These are phyloP conservation scores for Backusella luteola DNA, from an alignment of 192 early-diverging fungal species.

Conservation along the genomic window DNA sequence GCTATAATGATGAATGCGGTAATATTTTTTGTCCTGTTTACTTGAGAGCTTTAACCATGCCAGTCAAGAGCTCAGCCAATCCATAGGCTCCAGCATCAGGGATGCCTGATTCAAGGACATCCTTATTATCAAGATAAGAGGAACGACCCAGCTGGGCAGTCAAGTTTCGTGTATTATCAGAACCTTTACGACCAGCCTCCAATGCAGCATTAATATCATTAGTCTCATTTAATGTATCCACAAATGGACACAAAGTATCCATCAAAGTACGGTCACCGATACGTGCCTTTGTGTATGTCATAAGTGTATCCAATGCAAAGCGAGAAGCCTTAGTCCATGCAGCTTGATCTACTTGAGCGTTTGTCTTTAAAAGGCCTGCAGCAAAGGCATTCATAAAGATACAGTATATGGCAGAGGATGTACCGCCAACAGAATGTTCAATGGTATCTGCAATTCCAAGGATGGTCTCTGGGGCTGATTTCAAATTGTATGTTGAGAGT, in stretches of 20 bases:
- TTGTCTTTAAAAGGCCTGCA: conserved; percentile 38
- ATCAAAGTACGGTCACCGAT: conserved; percentile 73
- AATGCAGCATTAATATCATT: conserved; percentile 47
- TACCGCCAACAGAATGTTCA: conserved; percentile 78
- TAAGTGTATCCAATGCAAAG: conserved; percentile 57
- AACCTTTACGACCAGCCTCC: conserved; percentile 51
- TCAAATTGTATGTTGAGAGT: conserved; percentile 14
- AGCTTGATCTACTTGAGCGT: conserved; percentile 13
- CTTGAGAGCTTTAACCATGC: conserved; percentile 28
- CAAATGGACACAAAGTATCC: conserved; percentile 69
- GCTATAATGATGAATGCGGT: not conserved
- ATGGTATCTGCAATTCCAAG: conserved; percentile 60
- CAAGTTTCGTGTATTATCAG: conserved; percentile 52
- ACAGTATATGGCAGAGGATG: conserved; percentile 77
- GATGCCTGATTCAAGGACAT: conserved; percentile 26
- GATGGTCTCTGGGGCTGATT: conserved; percentile 18
- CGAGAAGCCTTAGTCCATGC: conserved; percentile 43
- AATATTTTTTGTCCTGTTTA: not conserved
- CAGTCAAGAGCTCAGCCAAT: conserved; percentile 52
- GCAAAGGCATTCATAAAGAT: conserved; percentile 66
- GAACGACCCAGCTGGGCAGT: conserved; percentile 65
- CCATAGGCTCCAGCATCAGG: conserved; percentile 66
- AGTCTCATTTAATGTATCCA: conserved; percentile 36
- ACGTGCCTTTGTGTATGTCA: conserved; percentile 68
- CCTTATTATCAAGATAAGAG: conserved; percentile 54